These are phyloP conservation scores for Balamuthia mandrillaris DNA, from an alignment of 208 protist genomes.

Conservation along the genomic window DNA sequence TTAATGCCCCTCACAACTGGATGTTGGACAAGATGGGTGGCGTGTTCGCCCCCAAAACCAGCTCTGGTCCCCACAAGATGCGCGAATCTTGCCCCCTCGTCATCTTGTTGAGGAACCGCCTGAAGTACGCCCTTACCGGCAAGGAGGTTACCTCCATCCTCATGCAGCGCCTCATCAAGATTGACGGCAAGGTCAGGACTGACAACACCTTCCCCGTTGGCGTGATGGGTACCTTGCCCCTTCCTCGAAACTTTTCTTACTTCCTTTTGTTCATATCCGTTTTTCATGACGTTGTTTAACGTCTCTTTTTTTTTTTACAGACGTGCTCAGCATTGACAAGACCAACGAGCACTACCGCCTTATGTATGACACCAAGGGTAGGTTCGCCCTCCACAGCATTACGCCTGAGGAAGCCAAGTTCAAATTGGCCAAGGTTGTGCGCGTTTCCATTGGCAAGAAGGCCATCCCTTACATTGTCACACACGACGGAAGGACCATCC, in stretches of 20 bases:
- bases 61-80: conserved; percentile 96
- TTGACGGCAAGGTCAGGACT: conserved; percentile 94
- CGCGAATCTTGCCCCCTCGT: conserved; percentile 88
- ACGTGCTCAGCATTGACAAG: conserved; percentile 95
- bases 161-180: conserved; percentile 89
- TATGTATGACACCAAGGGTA: conserved; percentile 98
- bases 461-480: conserved; percentile 94
- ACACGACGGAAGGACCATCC: conserved; percentile 98
- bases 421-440: conserved; percentile 94
- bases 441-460: conserved; percentile 81
- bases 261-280: not conserved
- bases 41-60: conserved; percentile 93
- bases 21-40: conserved; percentile 99
- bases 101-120: conserved; percentile 87
- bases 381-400: conserved; percentile 95
- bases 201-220: conserved; percentile 96
- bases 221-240: conserved; percentile 85
- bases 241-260: not conserved
- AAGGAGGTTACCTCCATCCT: conserved; percentile 94
- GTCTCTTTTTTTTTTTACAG: conserved; percentile 45
- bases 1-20: conserved; percentile 98
- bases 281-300: too few relatives aligned
- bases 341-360: conserved; percentile 97
- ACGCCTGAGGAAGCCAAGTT: conserved; percentile 85
- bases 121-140: conserved; percentile 97